Base-by-base conservation (phyloP, 345 rosid species). In the Arabis hirsuta region DNA sequence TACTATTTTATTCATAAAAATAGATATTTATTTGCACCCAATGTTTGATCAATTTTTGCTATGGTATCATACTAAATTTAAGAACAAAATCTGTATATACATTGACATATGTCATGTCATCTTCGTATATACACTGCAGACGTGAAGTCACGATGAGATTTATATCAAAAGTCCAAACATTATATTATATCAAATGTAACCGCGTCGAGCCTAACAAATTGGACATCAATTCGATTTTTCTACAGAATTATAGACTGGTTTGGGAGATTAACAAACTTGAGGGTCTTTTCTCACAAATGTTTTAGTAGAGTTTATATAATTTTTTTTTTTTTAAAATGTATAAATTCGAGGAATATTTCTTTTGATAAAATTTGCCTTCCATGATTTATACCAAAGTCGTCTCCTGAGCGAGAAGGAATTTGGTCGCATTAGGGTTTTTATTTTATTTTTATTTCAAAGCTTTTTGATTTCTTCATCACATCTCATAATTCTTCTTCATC, bases 341-440 rank as follows among this genome's bases (percentile, higher is more conserved):
- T 8, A 55, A 53, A 55, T 6, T 47, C 9, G 22, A 20, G 52
- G 65, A 44, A n/a, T 66, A n/a, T 39, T 20, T 60, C n/a, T 12
- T 12, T 66, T 19, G 60, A 27, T 73, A 27, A 36, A 38, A 48
- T 52, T 32, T 59, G 61, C n/a, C 47, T 66, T 24, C 13, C 6
- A 41, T 73, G 63, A 58, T 73, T 57, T 58, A 66, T 41, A 45
- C 47, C 61, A 57, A 65, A 73, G 41, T 36, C 41, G 72, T 58
- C 55, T 58, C 31, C 51, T 57, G 2, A 65, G 26, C 58, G 45
- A 74, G 78, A 74, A 74, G 32, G 54, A 39, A 66, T 67, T 36
- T 46, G 39, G 42, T 55, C 14, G 43, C n/a, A 53, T 29, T 67
- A 55, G 63, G 68, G 22, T 43, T 32, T 5, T 34, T 29, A 41